Evolutionary conservation across 805 yeast genomes (phyloP), one percentile per base, ranked within the genome.

Genomic region (Cyberlindnera xylosilytica): DNA sequence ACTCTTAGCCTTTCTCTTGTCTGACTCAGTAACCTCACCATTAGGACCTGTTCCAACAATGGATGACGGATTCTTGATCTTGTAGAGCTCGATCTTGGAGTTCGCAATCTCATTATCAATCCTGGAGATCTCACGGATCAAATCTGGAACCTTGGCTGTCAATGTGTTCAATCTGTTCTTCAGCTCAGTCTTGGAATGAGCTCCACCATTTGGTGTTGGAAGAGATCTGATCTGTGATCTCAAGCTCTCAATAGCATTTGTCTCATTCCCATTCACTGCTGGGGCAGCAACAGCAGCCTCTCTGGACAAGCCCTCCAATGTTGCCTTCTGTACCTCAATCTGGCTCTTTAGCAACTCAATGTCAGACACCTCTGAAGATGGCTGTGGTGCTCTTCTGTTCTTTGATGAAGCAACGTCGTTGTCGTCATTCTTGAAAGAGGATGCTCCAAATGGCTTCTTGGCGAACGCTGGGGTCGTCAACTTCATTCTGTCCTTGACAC

Each of bases 31-130:
- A 8, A 88, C 76, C 46, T 79, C 79, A 23, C 97, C 97, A 56
- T 83, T 79, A 36, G 88, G 83, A 7, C 97, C 98, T 6, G 93
- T 78, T 4, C 97, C 97, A 20, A 72, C 69, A 63, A 88, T 72
- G 3, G 81, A 72, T 2, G 79, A 74, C 10, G 97, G 96, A 55
- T 85, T 75, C 49, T 78, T 78, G 51, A 74, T 61, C 53, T 82
- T 79, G 60, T 76, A 79, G 13, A 83, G 56, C 51, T 83, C 85
- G 43, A 85, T 69, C 53, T 81, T 87, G 2, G 83, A 76, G 20
- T 68, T 64, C 13, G 85, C 74, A 43, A 91, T 85, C 30, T 83
- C 81, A 20, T 74, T 75, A 51, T 87, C 95, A 26, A 83, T 73
- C 23, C 73, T 59, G 34, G 77, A 67, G 42, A 93, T 82, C 34